phyloP scores from a whole-genome alignment of 306 rosid genomes.

The Crataegus laevigata region DNA sequence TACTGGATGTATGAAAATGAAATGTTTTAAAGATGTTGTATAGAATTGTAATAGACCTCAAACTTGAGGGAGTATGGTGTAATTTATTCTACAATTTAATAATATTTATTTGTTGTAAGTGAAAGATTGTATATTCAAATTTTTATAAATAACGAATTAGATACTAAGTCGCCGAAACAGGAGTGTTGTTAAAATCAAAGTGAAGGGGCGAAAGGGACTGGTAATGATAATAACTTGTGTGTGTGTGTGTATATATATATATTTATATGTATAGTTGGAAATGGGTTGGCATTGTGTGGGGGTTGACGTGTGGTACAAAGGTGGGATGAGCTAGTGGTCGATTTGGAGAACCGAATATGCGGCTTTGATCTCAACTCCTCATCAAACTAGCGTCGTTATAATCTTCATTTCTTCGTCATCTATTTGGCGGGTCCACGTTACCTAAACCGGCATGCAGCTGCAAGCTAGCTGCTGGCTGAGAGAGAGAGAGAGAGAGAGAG shows the following conservation, averaged over 20 bases:
- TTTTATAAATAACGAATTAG: no score
- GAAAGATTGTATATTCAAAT: no score
- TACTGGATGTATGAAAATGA: no score
- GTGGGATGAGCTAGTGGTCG: not conserved
- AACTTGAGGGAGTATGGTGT: no score
- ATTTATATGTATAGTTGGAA: not conserved
- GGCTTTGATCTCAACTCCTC: not conserved
- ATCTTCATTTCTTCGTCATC: not conserved
- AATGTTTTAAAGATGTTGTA: no score
- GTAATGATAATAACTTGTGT: not conserved
- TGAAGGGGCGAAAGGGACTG: not conserved
- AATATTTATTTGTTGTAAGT: no score
- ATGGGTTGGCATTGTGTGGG: not conserved
- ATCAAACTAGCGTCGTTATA: not conserved
- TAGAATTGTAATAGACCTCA: no score
- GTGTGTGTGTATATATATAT: no score
- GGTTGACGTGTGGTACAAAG: conserved; percentile 1
- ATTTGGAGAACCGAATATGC: not conserved
- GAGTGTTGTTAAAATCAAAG: not conserved
- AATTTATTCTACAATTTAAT: no score
- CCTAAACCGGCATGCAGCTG: no score
- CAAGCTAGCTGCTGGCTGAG: not conserved
- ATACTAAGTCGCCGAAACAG: no score
- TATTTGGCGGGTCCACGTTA: not conserved
- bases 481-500: not conserved